Evolutionary conservation across 805 yeast genomes (phyloP), one percentile per base, ranked within the genome.

Genomic region (Hemisphaericaspora nanyangensis): DNA sequence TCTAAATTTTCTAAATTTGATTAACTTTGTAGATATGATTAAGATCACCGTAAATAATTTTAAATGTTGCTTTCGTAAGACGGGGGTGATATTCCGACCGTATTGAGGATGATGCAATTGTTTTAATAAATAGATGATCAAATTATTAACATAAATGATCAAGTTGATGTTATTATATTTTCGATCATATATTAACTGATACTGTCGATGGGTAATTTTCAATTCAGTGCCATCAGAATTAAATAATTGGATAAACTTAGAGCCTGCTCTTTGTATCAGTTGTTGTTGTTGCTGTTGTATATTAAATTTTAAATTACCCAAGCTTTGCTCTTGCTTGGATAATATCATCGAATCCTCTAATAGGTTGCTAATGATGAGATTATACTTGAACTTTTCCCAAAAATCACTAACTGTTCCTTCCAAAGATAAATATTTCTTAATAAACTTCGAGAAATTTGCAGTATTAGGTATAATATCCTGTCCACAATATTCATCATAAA

Each of bases 371-470:
- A 64, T 50, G 3, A 69, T 52, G 22, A 69, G 44, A 43, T 54
- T 60, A 46, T 68, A 69, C 49, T 67, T 68, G 57, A 68, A 66
- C 41, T 57, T 58, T 39, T 69, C 74, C 63, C 65, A 58, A 34
- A 66, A 61, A 39, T 54, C 52, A 7, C 39, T 38, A 10, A 28
- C 18, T 22, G 43, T 44, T 8, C 40, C 41, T 22, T 52, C 46
- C 33, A 52, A 37, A 0, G 50, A 38, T 7, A 68, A 48, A 51
- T 68, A 66, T 34, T 58, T 58, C 15, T 35, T 46, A 15, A 60
- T 60, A 39, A 40, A 56, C 34, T 51, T 51, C 11, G 48, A 33
- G 29, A 59, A 48, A 42, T 50, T 47, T 17, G 51, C 59, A 7
- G 58, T 54, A 15, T 46, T 41, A 13, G 35, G 29, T 5, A 22